A percentile compares a stretch with the other conserved stretches of the same genome.
phyloP scores from a whole-genome alignment of 306 rosid genomes.

The Fragaria vesca region DNA sequence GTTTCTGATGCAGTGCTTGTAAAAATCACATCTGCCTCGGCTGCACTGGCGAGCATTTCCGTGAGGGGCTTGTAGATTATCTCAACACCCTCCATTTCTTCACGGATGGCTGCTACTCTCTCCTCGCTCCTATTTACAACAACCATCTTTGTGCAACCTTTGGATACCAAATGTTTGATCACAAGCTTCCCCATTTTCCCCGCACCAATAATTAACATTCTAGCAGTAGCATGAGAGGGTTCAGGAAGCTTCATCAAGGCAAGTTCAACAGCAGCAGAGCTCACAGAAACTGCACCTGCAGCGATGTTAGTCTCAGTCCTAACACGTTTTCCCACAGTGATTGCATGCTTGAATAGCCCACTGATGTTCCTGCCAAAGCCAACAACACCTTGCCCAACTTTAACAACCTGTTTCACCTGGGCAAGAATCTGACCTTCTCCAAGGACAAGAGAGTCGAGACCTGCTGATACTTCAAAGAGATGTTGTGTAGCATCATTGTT shows the following conservation, averaged over 20 bases:
- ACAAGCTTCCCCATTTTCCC: conserved; percentile 99
- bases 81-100: conserved; percentile 69
- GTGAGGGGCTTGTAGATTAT: conserved; percentile 83
- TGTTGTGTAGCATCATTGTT: conserved; percentile 92
- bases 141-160: conserved; percentile 85
- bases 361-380: conserved; percentile 96
- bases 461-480: conserved; percentile 91
- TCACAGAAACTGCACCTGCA: conserved; percentile 97
- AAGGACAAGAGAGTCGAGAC: conserved; percentile 96
- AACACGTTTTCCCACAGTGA: conserved; percentile 95
- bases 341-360: conserved; percentile 96
- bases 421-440: conserved; percentile 99
- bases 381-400: conserved; percentile 91
- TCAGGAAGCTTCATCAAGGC: conserved; percentile 89
- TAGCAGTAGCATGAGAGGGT: conserved; percentile 56
- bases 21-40: conserved; percentile 81
- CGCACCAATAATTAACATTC: conserved; percentile 88
- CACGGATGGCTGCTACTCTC: conserved; percentile 71
- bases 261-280: conserved; percentile 96
- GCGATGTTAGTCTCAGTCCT: conserved; percentile 97
- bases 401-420: conserved; percentile 98
- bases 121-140: conserved; percentile 90
- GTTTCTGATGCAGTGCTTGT: conserved; percentile 93
- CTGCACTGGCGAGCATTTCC: conserved; percentile 69
- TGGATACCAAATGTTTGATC: conserved; percentile 90